A percentile compares a stretch with the other conserved stretches of the same genome.
These are phyloP conservation scores for Clitopilus passeckerianus DNA, from an alignment of 768 basidiomycete species.

Conservation along the genomic window DNA sequence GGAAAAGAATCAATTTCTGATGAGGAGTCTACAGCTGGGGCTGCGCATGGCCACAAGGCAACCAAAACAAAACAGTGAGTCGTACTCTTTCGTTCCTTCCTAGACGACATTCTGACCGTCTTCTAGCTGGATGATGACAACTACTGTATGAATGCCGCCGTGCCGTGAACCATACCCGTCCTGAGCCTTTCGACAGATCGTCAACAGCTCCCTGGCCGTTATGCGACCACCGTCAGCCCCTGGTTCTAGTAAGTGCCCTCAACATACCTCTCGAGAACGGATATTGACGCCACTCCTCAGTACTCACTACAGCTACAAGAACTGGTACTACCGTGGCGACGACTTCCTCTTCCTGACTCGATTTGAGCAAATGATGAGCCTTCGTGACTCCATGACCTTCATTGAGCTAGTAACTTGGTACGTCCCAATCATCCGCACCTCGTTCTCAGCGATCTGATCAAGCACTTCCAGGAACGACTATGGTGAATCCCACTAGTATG, in stretches of 20 bases:
- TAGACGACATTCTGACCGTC: conserved; percentile 1
- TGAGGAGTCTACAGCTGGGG: conserved; percentile 50
- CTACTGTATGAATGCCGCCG: conserved; percentile 33
- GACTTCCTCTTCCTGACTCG: conserved; percentile 64
- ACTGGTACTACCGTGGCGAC: conserved; percentile 63
- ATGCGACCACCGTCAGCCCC: conserved; percentile 39
- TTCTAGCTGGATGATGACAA: conserved; percentile 36
- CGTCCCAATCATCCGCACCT: conserved; percentile 1
- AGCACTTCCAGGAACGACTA: conserved; percentile 54
- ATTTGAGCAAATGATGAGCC: conserved; percentile 66
- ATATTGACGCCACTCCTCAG: conserved; percentile 29
- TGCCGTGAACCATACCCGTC: not conserved
- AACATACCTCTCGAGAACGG: not conserved
- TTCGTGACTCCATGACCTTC: conserved; percentile 48
- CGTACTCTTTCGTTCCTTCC: not conserved
- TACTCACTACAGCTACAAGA: conserved; percentile 54
- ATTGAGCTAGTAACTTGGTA: conserved; percentile 71
- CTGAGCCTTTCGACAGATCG: conserved; percentile 26
- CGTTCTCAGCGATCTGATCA: not conserved
- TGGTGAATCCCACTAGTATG: conserved; percentile 70
- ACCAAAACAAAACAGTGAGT: conserved; percentile 36
- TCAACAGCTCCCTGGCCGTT: conserved; percentile 32
- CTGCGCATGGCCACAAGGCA: conserved; percentile 55
- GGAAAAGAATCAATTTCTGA: not conserved
- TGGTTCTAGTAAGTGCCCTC: conserved; percentile 36